Evolutionary conservation across 352 stramenopile genomes (phyloP).

Genomic region (Phytopythium sindhum): DNA sequence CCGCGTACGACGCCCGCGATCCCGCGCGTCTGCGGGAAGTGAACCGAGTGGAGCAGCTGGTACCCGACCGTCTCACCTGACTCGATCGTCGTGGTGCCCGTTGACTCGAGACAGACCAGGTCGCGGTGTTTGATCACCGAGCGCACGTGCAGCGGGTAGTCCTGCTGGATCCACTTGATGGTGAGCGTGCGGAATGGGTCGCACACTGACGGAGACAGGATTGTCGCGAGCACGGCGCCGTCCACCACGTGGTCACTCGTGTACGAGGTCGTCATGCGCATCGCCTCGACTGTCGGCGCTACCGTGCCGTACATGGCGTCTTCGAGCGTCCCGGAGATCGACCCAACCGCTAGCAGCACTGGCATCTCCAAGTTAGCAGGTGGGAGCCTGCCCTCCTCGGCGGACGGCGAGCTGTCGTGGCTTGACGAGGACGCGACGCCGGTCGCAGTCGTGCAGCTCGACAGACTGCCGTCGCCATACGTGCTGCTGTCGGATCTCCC

Average conservation of each 20-base stretch:
- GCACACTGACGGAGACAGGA: slow-evolving; percentile 28
- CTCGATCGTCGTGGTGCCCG: slow-evolving; percentile 35
- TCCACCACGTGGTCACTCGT: slow-evolving; percentile 40
- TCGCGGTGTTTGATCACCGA: slow-evolving; percentile 49
- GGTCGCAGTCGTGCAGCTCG: slow-evolving; percentile 14
- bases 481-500: slow-evolving; percentile 16
- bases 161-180: slow-evolving; percentile 58
- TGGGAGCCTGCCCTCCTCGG: slow-evolving; percentile 12
- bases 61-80: slow-evolving; percentile 57
- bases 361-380: slow-evolving; percentile 30
- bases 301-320: slow-evolving; percentile 62
- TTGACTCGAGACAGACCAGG: slow-evolving; percentile 53
- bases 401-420: slow-evolving; percentile 10
- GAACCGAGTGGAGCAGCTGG: slow-evolving; percentile 61
- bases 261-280: slow-evolving; percentile 50
- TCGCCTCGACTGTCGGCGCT: slow-evolving; percentile 28
- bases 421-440: slow-evolving; percentile 14
- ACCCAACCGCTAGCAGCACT: slow-evolving; percentile 41
- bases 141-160: slow-evolving; percentile 36
- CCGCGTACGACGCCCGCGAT: slow-evolving; percentile 32
- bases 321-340: slow-evolving; percentile 44
- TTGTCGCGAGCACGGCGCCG: slow-evolving; percentile 43
- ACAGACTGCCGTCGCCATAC: slow-evolving; percentile 7
- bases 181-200: slow-evolving; percentile 52
- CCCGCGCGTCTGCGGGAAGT: slow-evolving; percentile 41